Percentiles rank a stretch among this genome's conserved stretches.
Conservation (phyloP, 768 basidiomycete genomes). For the Russula brevipes region DNA sequence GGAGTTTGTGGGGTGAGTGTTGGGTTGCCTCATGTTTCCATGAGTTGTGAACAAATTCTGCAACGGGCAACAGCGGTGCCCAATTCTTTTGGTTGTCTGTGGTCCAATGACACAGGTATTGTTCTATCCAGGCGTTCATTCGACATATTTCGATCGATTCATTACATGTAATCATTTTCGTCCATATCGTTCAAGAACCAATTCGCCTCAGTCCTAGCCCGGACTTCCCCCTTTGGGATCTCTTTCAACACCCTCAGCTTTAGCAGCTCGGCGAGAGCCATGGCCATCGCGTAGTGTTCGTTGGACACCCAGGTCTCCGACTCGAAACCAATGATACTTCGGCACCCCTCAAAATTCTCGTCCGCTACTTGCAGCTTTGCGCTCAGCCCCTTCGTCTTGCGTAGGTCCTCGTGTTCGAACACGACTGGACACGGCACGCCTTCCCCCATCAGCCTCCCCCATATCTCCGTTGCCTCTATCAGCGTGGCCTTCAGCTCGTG, state of each 20-base stretch:
- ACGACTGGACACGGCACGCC: constrained; percentile 40
- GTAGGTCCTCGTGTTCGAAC: constrained; percentile 44
- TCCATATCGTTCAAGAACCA: constrained; percentile 49
- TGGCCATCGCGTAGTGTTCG: background rate
- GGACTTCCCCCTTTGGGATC: constrained; percentile 32
- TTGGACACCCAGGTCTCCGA: background rate
- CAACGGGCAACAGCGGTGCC: too few species aligned
- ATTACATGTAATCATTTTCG: constrained; percentile 42
- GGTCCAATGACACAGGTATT: too few species aligned
- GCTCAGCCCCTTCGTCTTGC: constrained; percentile 39
- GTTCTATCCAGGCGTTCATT: too few species aligned
- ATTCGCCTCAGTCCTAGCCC: constrained; percentile 36
- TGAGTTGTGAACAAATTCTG: too few species aligned
- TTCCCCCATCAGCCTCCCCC: constrained; percentile 39
- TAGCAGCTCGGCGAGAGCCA: background rate
- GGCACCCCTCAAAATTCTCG: background rate
- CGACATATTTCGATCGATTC: background rate
- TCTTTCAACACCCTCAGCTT: background rate
- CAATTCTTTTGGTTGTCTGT: too few species aligned
- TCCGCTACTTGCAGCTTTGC: background rate
- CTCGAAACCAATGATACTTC: background rate
- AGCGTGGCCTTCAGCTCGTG: constrained; percentile 42
- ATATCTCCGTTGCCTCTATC: constrained; percentile 40
- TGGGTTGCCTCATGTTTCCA: too few species aligned
- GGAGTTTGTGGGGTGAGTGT: too few species aligned